Evolutionary conservation across 2,329 filamentous ascomycete genomes (phyloP), one percentile per base, ranked within the genome.

Genomic region (Fusarium protoensiforme): DNA sequence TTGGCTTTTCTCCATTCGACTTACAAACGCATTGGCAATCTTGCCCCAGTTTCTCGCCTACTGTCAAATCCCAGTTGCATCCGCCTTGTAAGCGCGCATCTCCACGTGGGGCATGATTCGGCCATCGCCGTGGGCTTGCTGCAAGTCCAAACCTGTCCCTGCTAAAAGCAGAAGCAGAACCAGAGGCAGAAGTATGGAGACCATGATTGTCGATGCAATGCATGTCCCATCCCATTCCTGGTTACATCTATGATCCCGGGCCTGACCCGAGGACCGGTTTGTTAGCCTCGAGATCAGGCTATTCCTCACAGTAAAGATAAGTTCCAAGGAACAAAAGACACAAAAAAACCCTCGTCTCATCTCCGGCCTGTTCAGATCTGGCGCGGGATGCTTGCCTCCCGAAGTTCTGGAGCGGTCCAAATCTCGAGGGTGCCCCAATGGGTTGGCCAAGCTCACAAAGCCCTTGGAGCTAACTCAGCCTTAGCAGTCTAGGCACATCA

Each of bases 81-180:
- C 64, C 65, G 64, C 58, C 61, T 61, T 67, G 69, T 74, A 77
- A 77, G 75, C 74, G 68, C 69, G 68, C 61, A 71, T 71, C 72
- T 69, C 75, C 75, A 77, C 75, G 74, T 78, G 75, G 75, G 73
- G 69, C 72, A 43, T 64, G 67, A 64, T 68, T 73, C 76, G 76
- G 76, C 64, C 74, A 71, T 77, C 68, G 54, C 76, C 76, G 76
- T 51, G 64, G 43, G 29, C 48, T 51, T 51, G 48, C 48, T 33
- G 48, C 48, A 53, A 53, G 48, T 29, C 8, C 48, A 20, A 51
- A 31, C 48, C 48, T 31, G n/a, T 31, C 27, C 33, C 46, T 53
- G 3, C 22, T 48, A 27, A 18, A 33, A 33, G 20, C 35, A 58
- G 20, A 56, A 38, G 35, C 16, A 31, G n/a, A 41, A 41, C 27